Percentiles rank a stretch among this genome's conserved stretches.
Evolutionary conservation across 345 rosid species (phyloP).

Genomic region (Arabis alpina): DNA sequence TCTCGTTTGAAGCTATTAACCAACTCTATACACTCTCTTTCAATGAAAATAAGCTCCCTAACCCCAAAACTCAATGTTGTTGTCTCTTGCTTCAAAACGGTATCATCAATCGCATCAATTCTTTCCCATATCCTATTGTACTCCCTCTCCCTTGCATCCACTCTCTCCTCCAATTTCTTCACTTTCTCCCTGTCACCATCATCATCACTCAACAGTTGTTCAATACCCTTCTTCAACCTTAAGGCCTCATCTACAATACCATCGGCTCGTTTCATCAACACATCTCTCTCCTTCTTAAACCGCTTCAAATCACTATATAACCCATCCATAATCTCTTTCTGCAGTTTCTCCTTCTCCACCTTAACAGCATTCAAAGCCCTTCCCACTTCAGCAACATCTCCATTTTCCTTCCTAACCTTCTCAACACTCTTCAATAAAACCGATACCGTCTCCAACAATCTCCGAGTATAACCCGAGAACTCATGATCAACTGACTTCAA

Average conservation of each 20-base stretch:
- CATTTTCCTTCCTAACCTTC: conserved; percentile 63
- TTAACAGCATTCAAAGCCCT: conserved; percentile 60
- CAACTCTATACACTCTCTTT: conserved; percentile 81
- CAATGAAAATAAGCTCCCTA: conserved; percentile 79
- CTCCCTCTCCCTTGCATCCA: conserved; percentile 61
- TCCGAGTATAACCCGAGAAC: conserved; percentile 58
- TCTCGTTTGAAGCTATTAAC: conserved; percentile 59
- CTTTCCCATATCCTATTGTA: conserved; percentile 65
- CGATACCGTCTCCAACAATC: conserved; percentile 66
- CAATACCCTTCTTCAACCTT: conserved; percentile 52
- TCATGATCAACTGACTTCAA: conserved; percentile 52
- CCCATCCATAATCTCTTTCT: conserved; percentile 65
- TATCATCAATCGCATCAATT: conserved; percentile 68
- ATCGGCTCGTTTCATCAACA: conserved; percentile 56
- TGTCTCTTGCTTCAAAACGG: conserved; percentile 62
- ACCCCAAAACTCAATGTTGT: conserved; percentile 68
- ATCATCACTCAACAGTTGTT: conserved; percentile 35
- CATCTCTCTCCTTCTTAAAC: conserved; percentile 56
- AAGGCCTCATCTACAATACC: conserved; percentile 51
- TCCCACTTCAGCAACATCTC: conserved; percentile 46
- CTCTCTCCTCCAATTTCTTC: conserved; percentile 52
- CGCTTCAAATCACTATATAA: conserved; percentile 52
- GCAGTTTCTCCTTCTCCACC: conserved; percentile 60
- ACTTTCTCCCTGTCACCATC: conserved; percentile 43
- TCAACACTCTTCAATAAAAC: conserved; percentile 57